Percentiles rank a stretch among this genome's conserved stretches.
phyloP scores from a whole-genome alignment of 2,329 filamentous ascomycete genomes.

The Pseudofabraea citricarpa region DNA sequence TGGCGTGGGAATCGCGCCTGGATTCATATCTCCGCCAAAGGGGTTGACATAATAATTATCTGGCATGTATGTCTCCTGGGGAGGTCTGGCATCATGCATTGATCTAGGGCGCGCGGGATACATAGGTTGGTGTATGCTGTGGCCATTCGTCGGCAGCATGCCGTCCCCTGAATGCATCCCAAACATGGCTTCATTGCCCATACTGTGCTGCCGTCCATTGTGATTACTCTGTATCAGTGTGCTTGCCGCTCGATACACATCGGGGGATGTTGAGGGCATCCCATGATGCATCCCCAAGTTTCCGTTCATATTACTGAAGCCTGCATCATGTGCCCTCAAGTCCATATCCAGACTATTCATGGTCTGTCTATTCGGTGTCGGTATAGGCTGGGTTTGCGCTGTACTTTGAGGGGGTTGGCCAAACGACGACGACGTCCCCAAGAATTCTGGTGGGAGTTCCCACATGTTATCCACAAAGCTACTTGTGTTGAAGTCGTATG shows the following conservation, averaged over 20 bases:
- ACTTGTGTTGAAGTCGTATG: conserved; percentile 38
- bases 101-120: conserved; percentile 13
- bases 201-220: conserved; percentile 22
- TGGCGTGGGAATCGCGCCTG: background rate
- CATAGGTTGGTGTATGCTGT: conserved; percentile 19
- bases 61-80: conserved; percentile 9
- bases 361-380: background rate
- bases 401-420: conserved; percentile 37
- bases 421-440: conserved; percentile 61
- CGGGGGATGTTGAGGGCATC: conserved; percentile 33
- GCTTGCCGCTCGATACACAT: conserved; percentile 57
- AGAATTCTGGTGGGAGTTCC: conserved; percentile 60
- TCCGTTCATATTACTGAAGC: conserved; percentile 15
- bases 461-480: conserved; percentile 43
- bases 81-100: conserved; percentile 4
- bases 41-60: conserved; percentile 17
- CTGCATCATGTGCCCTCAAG: conserved; percentile 10
- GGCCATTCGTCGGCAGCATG: conserved; percentile 11
- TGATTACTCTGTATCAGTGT: conserved; percentile 42
- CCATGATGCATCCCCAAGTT: conserved; percentile 11
- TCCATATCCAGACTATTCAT: no score
- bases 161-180: conserved; percentile 10
- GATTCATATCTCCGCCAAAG: conserved; percentile 9
- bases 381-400: background rate
- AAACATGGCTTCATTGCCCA: conserved; percentile 20